These are phyloP conservation scores for Pyrrhoderma lamaoense DNA, from an alignment of 1,284 basidiomycete genomes.

Conservation along the genomic window DNA sequence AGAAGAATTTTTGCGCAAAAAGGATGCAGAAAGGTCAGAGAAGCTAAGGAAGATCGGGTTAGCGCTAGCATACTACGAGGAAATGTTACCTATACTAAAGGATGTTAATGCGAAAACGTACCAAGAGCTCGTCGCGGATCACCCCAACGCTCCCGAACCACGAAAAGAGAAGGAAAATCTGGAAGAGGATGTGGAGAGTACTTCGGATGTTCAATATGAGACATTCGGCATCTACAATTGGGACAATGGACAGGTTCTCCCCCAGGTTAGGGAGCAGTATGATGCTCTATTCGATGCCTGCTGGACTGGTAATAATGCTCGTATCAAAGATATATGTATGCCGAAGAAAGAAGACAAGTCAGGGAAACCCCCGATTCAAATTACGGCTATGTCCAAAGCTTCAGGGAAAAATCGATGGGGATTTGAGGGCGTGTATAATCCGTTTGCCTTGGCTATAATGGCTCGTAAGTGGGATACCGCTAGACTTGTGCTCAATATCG, in stretches of 20 bases:
- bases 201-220: not conserved
- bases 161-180: not conserved
- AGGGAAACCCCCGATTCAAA: slow-evolving; percentile 32
- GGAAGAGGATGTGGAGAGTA: not conserved
- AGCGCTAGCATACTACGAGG: slow-evolving; percentile 29
- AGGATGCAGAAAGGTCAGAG: not conserved
- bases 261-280: slow-evolving; percentile 11
- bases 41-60: not conserved
- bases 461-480: slow-evolving; percentile 48
- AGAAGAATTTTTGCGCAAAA: not conserved
- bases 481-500: slow-evolving; percentile 44
- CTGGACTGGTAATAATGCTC: slow-evolving; percentile 40
- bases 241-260: not conserved
- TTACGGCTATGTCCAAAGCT: slow-evolving; percentile 29
- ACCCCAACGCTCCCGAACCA: not conserved
- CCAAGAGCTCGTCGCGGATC: slow-evolving; percentile 33
- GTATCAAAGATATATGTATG: slow-evolving; percentile 42
- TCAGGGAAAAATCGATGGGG: not conserved
- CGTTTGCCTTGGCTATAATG: slow-evolving; percentile 40
- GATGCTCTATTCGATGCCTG: slow-evolving; percentile 38
- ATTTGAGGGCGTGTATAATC: slow-evolving; percentile 32
- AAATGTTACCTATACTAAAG: slow-evolving; percentile 31
- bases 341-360: slow-evolving; percentile 28
- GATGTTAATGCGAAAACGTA: slow-evolving; percentile 39
- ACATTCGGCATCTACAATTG: not conserved